Percentiles rank a stretch among this genome's conserved stretches.
Evolutionary conservation across 345 rosid species (phyloP).

Genomic region (Aquilaria malaccensis): DNA sequence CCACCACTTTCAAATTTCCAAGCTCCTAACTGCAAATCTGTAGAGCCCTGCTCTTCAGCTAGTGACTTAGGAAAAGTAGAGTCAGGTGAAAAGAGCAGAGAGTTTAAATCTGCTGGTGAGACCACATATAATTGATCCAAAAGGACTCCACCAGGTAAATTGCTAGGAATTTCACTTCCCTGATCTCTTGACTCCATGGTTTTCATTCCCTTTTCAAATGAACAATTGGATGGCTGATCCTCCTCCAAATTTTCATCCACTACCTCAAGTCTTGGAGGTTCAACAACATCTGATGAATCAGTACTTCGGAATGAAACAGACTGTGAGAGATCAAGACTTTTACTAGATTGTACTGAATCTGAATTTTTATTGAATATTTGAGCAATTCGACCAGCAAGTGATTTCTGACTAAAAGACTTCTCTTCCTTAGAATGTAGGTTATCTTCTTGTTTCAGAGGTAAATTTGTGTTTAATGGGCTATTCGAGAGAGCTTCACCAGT

Average conservation of each 20-base stretch:
- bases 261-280: slow-evolving; percentile 30
- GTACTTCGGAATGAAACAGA: slow-evolving; percentile 18
- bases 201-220: slow-evolving; percentile 61
- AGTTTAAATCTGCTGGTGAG: slow-evolving; percentile 56
- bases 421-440: slow-evolving; percentile 42
- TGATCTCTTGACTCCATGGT: slow-evolving; percentile 57
- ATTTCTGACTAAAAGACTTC: slow-evolving; percentile 36
- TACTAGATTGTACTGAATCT: slow-evolving; percentile 25
- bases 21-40: slow-evolving; percentile 63
- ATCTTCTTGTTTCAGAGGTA: slow-evolving; percentile 52
- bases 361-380: slow-evolving; percentile 71
- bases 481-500: slow-evolving; percentile 29
- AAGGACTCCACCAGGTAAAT: slow-evolving; percentile 82
- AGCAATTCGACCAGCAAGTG: slow-evolving; percentile 61
- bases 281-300: slow-evolving; percentile 44
- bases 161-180: slow-evolving; percentile 55
- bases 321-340: not conserved
- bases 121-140: slow-evolving; percentile 61
- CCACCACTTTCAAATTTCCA: slow-evolving; percentile 68
- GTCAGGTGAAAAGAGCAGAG: slow-evolving; percentile 63
- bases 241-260: slow-evolving; percentile 33
- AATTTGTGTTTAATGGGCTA: slow-evolving; percentile 33
- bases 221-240: slow-evolving; percentile 41
- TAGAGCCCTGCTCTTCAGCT: slow-evolving; percentile 66
- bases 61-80: slow-evolving; percentile 50